phyloP scores from a whole-genome alignment of 805 yeast genomes.

The Wickerhamomyces sydowiorum region DNA sequence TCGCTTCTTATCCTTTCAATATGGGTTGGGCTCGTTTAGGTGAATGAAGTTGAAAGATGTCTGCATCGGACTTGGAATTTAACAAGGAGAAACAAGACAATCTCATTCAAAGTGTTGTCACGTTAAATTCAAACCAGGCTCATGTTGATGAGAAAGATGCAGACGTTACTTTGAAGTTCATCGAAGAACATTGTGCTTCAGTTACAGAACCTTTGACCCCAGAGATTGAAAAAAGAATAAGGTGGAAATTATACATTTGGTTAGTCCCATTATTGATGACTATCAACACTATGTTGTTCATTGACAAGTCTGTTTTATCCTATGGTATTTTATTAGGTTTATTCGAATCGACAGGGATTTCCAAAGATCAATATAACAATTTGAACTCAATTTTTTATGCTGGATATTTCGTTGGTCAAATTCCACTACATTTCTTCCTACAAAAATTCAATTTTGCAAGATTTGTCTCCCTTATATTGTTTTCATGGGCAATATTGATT shows the following conservation, averaged over 20 bases:
- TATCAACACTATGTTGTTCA: neutral
- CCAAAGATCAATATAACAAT: slow-evolving; percentile 1
- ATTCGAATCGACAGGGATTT: neutral
- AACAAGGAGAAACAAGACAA: neutral
- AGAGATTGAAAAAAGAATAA: neutral
- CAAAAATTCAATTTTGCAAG: slow-evolving; percentile 4
- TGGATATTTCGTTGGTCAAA: slow-evolving; percentile 5
- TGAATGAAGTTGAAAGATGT: neutral
- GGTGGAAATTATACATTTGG: neutral
- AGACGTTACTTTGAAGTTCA: neutral
- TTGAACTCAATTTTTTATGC: slow-evolving; percentile 5
- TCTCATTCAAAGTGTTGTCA: neutral
- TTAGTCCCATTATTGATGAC: neutral
- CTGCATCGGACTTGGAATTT: neutral
- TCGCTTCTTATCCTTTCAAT: too few relatives aligned
- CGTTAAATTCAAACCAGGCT: neutral
- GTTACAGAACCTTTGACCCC: neutral
- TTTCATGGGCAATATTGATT: slow-evolving; percentile 4
- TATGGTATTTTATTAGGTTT: neutral
- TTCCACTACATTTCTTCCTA: slow-evolving; percentile 3
- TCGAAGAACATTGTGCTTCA: neutral
- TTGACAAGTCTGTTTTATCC: neutral
- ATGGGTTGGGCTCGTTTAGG: too few relatives aligned
- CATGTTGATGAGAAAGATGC: neutral
- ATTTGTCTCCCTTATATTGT: slow-evolving; percentile 1